Percentiles rank a stretch among this genome's conserved stretches.
These are phyloP conservation scores for Calonectria pauciramosa DNA, from an alignment of 2,329 filamentous ascomycete species.

Conservation along the genomic window DNA sequence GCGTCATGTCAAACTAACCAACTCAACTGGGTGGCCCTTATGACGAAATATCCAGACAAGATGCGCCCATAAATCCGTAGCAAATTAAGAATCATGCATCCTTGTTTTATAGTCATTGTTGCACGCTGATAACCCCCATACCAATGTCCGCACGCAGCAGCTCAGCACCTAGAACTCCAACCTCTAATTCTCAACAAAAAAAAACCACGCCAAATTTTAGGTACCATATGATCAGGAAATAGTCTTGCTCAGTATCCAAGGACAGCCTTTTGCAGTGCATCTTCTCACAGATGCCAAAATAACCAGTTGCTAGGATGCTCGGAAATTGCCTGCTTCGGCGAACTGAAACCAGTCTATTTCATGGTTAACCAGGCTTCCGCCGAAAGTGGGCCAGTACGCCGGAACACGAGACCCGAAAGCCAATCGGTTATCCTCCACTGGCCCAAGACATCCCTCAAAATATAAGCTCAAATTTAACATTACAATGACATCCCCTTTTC, in stretches of 20 bases:
- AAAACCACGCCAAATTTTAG: neutral
- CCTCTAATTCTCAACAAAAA: neutral
- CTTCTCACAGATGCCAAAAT: neutral
- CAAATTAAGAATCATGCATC: too few relatives aligned
- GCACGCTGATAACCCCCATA: too few relatives aligned
- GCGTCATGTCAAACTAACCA: neutral
- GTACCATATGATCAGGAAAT: neutral
- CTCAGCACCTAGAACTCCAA: neutral
- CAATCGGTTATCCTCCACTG: neutral
- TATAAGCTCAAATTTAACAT: neutral
- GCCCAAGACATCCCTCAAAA: neutral
- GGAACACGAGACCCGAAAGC: neutral
- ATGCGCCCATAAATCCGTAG: neutral
- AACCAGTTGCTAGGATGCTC: neutral
- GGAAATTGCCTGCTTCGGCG: neutral
- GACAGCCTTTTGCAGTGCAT: neutral
- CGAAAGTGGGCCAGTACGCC: neutral
- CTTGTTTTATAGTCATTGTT: too few relatives aligned
- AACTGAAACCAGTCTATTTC: neutral
- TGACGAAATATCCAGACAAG: neutral
- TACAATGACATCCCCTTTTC: neutral
- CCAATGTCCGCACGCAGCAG: too few relatives aligned
- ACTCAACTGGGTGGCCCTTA: neutral
- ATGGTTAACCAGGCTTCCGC: neutral
- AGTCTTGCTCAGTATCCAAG: too few relatives aligned